Conservation (phyloP, 1,284 basidiomycete genomes). For the Thecaphora thlaspeos region DNA sequence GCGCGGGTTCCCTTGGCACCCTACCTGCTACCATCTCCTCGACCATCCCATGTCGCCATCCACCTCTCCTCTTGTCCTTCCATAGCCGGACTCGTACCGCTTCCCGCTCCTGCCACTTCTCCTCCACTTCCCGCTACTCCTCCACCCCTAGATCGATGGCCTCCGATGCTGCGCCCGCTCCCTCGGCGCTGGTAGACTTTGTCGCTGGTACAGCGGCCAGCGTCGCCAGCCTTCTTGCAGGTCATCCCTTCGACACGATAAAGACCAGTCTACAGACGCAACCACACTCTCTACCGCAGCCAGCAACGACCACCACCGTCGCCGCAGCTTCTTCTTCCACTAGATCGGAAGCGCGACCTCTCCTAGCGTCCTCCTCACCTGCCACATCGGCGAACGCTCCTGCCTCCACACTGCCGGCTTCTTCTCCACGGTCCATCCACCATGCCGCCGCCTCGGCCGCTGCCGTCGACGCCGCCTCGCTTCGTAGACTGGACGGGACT, state of each 20-base stretch:
- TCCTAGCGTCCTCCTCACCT: not conserved
- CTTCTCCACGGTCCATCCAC: not conserved
- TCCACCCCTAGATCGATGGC: no score
- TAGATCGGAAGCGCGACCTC: not conserved
- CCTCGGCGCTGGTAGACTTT: conserved; percentile 51
- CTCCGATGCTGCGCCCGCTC: conserved; percentile 2
- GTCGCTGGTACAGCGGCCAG: conserved; percentile 50
- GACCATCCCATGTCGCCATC: no score
- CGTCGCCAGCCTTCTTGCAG: conserved; percentile 41
- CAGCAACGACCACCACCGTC: not conserved
- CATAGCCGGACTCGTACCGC: no score
- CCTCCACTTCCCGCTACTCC: no score
- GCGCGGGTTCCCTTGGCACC: no score
- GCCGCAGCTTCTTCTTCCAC: not conserved
- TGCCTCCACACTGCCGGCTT: not conserved
- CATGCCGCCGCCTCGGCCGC: no score
- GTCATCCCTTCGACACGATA: conserved; percentile 53
- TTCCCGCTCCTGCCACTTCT: no score
- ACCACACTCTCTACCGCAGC: conserved; percentile 5
- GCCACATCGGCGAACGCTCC: not conserved
- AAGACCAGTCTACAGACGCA: conserved; percentile 51
- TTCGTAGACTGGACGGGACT: not conserved
- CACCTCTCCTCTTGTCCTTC: no score
- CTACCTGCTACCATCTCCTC: no score
- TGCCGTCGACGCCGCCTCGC: not conserved